A percentile compares a stretch with the other conserved stretches of the same genome.
phyloP scores from a whole-genome alignment of 176 grass and related monocot species.

The barley (Hordeum vulgare) region DNA sequence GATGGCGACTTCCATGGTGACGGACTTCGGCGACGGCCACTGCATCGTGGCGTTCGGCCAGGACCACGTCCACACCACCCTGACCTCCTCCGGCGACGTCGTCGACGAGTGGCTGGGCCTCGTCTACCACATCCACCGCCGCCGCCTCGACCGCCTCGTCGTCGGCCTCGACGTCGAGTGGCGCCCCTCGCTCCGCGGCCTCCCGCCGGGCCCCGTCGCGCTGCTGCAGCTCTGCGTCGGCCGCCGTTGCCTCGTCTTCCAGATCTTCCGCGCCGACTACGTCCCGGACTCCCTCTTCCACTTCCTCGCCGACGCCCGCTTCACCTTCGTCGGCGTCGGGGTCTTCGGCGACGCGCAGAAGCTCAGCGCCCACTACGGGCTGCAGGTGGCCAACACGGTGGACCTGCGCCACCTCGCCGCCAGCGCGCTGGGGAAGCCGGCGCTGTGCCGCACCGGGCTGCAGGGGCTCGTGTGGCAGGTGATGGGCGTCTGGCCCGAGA shows the following conservation, averaged over 20 bases:
- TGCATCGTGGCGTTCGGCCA: constrained; percentile 14
- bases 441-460: not conserved
- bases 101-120: not conserved
- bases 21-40: not conserved
- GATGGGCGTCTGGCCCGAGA: constrained; percentile 16
- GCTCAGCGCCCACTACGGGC: not conserved
- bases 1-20: not conserved
- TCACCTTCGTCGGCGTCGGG: constrained; percentile 40
- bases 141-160: constrained; percentile 6
- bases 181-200: not conserved
- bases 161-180: constrained; percentile 43
- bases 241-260: constrained; percentile 47
- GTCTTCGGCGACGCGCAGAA: not conserved
- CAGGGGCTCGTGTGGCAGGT: constrained; percentile 14
- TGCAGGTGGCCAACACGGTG: not conserved
- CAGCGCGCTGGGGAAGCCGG: not conserved
- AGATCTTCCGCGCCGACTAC: constrained; percentile 40
- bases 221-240: constrained; percentile 51
- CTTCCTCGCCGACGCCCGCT: constrained; percentile 21
- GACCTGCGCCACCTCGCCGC: constrained; percentile 24
- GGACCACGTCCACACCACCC: not conserved
- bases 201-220: constrained; percentile 6
- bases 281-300: not conserved
- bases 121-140: constrained; percentile 9
- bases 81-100: constrained; percentile 3